Base-by-base conservation (phyloP, 1,139 yeast genomes). In the Yamadazyma atmosphaerica region DNA sequence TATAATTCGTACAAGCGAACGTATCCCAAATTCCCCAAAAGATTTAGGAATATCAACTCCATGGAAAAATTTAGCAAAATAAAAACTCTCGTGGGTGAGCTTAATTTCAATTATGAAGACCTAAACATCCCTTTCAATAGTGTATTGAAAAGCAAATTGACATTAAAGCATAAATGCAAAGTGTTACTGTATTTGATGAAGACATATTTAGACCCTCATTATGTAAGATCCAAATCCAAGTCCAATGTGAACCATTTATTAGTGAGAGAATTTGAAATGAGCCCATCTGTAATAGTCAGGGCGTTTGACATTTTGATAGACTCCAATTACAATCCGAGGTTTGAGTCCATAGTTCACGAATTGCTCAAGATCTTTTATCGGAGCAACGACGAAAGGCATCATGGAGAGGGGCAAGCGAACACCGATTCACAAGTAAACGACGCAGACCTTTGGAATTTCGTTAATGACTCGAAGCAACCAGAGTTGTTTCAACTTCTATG, bases 401-500 rank as follows among this genome's bases (percentile, higher is more conserved):
- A 34, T 4, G 11, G n/a, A n/a, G n/a, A n/a, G 12, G 6, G 8
- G 14, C 29, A 14, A 26, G 29, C 7, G 12, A 9, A 9, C 6
- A 9, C 22, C 22, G 22, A 19, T 6, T 6, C 6, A 19, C 29
- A 26, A 26, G 14, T 10, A 9, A 16, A 35, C 26, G 52, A 49
- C 32, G 16, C 16, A 2, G 46, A 41, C 11, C 19, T 49, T 27
- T 49, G 52, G 52, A 37, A 40, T 12, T 46, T 25, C 21, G 46
- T 47, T 2, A 41, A 46, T 29, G 31, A 33, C 6, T n/a, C 39
- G 7, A 40, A 43, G 32, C 44, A 45, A 7, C 26, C 41, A 3
- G 46, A 42, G 14, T 29, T 49, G 27, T 47, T 49, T 32, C 44
- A 49, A 8, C 38, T 49, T 16, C 27, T 49, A n/a, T 46, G 51